Base-by-base conservation (phyloP, 495 filamentous ascomycete species). In the Penicillium nucicola region DNA sequence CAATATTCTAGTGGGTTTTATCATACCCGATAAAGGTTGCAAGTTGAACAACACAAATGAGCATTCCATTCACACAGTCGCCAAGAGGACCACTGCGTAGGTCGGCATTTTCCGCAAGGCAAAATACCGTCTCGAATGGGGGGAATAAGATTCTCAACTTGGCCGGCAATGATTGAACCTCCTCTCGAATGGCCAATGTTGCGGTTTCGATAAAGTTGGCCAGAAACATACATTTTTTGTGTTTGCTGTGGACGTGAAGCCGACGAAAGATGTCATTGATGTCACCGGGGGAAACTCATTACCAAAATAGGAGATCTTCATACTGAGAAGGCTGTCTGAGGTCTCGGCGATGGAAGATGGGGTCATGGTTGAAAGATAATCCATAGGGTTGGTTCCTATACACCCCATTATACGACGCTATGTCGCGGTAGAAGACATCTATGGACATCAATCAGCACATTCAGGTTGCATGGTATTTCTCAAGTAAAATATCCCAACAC, bases 271-370 rank as follows among this genome's bases (percentile, higher is more conserved):
- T 58, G 19, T 69, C 48, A 19, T 58, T 39, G 12, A 75, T 45
- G 48, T 75, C 71, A 28, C 73, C 71, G 33, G 55, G 12, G 69
- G 69, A 42, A 72, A 70, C 34, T 72, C 68, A 46, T 76, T 75
- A 50, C 66, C 64, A 48, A 76, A 77, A 9, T 28, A 28, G 25
- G 6, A 28, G 25, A 28, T 8, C 7, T 5, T 8, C 5, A 28
- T 28, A 8, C 7, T 6, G 1, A 28, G 5, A 28, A 9, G 0
- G 7, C 10, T 8, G 10, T 28, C 25, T 8, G 25, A 28, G 25
- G 25, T 8, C 25, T 28, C 25, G 25, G 25, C 25, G 7, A 28
- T 28, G 7, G 25, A 28, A 9, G 25, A 28, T 28, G 25, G 7
- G 1, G 2, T 28, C 25, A 28, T 28, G 7, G 6, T 28, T 28